Conservation (phyloP, 495 filamentous ascomycete species). For the Aspergillus sparsus region DNA sequence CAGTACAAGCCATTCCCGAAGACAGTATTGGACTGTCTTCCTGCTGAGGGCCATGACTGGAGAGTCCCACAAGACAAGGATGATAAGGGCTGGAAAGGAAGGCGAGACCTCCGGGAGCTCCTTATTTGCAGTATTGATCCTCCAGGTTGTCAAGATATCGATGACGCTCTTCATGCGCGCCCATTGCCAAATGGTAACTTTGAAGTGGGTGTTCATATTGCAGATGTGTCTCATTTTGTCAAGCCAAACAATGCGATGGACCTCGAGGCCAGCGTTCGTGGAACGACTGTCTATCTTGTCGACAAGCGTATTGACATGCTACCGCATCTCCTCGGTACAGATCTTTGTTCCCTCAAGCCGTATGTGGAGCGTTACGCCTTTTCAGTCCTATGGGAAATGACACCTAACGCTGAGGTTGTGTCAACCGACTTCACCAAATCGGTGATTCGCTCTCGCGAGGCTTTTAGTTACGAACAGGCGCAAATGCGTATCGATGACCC, state of each 20-base stretch:
- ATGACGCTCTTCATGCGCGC: conserved; percentile 90
- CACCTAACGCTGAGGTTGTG: conserved; percentile 79
- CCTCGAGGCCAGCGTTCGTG: conserved; percentile 84
- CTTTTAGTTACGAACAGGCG: conserved; percentile 96
- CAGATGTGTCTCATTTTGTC: conserved; percentile 97
- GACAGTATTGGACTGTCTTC: conserved; percentile 89
- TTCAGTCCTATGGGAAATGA: conserved; percentile 92
- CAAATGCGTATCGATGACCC: conserved; percentile 89
- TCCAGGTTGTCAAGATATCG: conserved; percentile 94
- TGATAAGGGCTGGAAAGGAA: conserved; percentile 80
- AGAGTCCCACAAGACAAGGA: conserved; percentile 74
- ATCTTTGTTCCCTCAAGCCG: conserved; percentile 94
- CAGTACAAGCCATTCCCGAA: conserved; percentile 98
- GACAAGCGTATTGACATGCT: conserved; percentile 99
- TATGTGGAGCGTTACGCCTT: conserved; percentile 98
- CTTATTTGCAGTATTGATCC: conserved; percentile 97
- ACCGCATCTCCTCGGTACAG: conserved; percentile 90
- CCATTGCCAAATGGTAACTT: conserved; percentile 88
- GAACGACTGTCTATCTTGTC: conserved; percentile 95
- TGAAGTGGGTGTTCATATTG: conserved; percentile 98
- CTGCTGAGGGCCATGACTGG: conserved; percentile 91
- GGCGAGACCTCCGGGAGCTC: conserved; percentile 79
- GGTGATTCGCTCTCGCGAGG: conserved; percentile 95
- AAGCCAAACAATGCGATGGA: conserved; percentile 98
- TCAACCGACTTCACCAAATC: conserved; percentile 88